These are phyloP conservation scores for Marsdenia floribunda DNA, from an alignment of 257 asterid species.

Conservation along the genomic window DNA sequence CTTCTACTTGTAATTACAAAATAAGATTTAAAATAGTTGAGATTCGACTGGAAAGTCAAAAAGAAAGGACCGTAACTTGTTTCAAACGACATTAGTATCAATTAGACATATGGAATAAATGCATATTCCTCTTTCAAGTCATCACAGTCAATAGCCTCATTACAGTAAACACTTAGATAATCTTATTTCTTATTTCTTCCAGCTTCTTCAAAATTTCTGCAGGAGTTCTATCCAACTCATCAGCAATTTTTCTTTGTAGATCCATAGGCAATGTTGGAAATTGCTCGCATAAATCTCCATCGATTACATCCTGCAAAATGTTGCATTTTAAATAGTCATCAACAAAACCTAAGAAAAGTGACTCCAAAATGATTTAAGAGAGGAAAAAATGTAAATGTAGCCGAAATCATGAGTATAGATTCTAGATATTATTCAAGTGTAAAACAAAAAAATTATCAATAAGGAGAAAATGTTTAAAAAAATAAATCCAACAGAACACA, in stretches of 20 bases:
- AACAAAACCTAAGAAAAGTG: slow-evolving; percentile 5
- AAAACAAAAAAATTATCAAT: background rate
- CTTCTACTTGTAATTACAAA: too few species aligned
- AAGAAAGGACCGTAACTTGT: background rate
- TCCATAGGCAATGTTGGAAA: slow-evolving; percentile 92
- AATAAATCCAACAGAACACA: background rate
- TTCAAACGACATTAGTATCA: background rate
- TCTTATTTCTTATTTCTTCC: slow-evolving; percentile 91
- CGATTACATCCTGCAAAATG: slow-evolving; percentile 78
- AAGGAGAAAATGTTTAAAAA: background rate
- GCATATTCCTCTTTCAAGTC: background rate
- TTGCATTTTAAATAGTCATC: background rate
- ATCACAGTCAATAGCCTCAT: slow-evolving; percentile 14
- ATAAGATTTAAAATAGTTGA: too few species aligned
- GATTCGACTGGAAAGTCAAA: too few species aligned
- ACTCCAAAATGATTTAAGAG: background rate
- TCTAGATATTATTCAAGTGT: background rate
- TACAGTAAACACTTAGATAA: slow-evolving; percentile 43
- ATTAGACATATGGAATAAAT: background rate
- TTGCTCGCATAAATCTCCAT: slow-evolving; percentile 95
- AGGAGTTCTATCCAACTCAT: slow-evolving; percentile 96
- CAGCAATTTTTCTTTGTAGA: slow-evolving; percentile 93
- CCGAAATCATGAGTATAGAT: background rate
- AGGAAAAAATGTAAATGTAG: background rate
- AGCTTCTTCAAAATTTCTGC: slow-evolving; percentile 91